A percentile compares a stretch with the other conserved stretches of the same genome.
Conservation (phyloP, 2,329 filamentous ascomycete genomes). For the Microascus cirrosus region DNA sequence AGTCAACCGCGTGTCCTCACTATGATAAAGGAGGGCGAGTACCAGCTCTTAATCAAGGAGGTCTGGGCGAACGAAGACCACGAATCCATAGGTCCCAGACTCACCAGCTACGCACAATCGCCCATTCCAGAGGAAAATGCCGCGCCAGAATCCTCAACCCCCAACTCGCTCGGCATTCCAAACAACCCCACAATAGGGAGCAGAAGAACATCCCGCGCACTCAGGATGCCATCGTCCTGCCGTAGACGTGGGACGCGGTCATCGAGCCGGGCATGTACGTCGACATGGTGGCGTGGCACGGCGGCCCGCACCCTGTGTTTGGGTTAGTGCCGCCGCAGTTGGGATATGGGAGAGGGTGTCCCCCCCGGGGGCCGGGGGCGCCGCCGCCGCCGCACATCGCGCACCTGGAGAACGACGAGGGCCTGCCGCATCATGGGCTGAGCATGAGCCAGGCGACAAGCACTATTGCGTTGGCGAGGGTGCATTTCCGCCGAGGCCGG, state of each 20-base stretch:
- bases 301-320: not conserved
- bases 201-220: not conserved
- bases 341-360: not conserved
- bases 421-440: not conserved
- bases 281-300: slow-evolving; percentile 8
- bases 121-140: not conserved
- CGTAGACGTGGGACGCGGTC: slow-evolving; percentile 9
- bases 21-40: slow-evolving; percentile 6
- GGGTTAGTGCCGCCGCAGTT: not conserved
- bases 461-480: not conserved
- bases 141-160: not conserved
- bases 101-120: slow-evolving; percentile 6
- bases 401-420: not conserved
- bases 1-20: slow-evolving; percentile 4
- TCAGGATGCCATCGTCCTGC: slow-evolving; percentile 5
- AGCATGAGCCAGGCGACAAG: not conserved
- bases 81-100: slow-evolving; percentile 5
- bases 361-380: not conserved
- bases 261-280: slow-evolving; percentile 10
- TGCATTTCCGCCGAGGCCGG: not conserved
- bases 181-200: not conserved
- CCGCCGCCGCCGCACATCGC: not conserved
- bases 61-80: slow-evolving; percentile 3
- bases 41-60: slow-evolving; percentile 6
- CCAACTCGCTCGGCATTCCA: not conserved